Evolutionary conservation across 257 asterid genomes (phyloP), one percentile per base, ranked within the genome.

Genomic region (Hygrophila difformis): DNA sequence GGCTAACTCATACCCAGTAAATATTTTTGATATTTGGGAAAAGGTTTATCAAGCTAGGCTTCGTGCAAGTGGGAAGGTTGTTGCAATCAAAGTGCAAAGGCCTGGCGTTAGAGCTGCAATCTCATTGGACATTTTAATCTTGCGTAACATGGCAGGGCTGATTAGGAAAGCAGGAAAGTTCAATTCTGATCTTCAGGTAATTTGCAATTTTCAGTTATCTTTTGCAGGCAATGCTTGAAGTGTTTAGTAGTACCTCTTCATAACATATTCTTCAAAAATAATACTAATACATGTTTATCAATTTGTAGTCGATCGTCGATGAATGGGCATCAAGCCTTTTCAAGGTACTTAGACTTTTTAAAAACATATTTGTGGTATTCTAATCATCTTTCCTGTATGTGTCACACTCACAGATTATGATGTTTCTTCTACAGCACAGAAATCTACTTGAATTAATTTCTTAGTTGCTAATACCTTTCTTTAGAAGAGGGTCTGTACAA

Each of bases 311-410:
- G 18, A 71, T 89, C 52, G 79, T 89, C 18, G 97, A 89, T 61
- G 97, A 89, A 73, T 89, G 97, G 97, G 97, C 97, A 41, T 69
- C 96, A 48, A 89, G 96, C 64, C 97, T 89, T 73, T 89, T 89
- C 64, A 93, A 87, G 95, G 97, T 85, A 85, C 39, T 65, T 50
- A 55, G 35, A 51, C 73, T 57, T 64, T 51, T 65, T 34, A 51
- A 33, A 43, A 18, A 12, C 52, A 55, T 60, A 37, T 51, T 56
- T 49, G 19, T 23, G 20, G 41, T 57, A 59, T 55, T 57, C n/a
- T n/a, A n/a, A n/a, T n/a, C 37, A 49, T 39, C 59, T 19, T 36
- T 67, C 51, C 55, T 18, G 16, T 39, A 21, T 41, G 7, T 47
- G 41, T 42, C 38, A 29, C 48, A 48, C 51, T 50, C 64, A 38